These are phyloP conservation scores for Aureobasidium leucospermi DNA, from an alignment of 2,329 filamentous ascomycete genomes.

Conservation along the genomic window DNA sequence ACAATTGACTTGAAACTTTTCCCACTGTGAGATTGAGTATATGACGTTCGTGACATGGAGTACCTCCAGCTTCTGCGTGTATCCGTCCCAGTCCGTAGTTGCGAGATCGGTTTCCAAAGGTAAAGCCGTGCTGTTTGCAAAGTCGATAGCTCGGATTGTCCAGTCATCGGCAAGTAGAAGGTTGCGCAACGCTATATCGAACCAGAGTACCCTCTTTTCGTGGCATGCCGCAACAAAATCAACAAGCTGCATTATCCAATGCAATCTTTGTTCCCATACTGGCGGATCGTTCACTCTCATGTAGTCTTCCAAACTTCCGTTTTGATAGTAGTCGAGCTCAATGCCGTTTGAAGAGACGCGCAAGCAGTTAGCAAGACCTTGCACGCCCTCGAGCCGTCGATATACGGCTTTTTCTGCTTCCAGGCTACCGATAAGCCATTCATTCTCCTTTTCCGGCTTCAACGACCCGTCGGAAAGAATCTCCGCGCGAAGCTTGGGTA, in stretches of 20 bases:
- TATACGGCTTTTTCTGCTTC: neutral
- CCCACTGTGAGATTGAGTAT: neutral
- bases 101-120: neutral
- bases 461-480: neutral
- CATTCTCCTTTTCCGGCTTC: neutral
- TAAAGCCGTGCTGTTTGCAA: neutral
- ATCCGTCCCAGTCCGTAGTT: neutral
- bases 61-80: neutral
- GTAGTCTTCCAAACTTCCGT: neutral
- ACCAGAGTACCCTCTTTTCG: neutral
- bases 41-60: neutral
- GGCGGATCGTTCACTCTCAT: neutral
- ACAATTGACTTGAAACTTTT: neutral
- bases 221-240: neutral
- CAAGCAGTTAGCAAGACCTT: neutral
- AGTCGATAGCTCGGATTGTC: neutral
- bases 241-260: neutral
- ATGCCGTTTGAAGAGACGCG: neutral
- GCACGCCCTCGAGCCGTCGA: neutral
- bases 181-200: neutral
- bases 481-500: neutral
- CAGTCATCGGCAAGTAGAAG: neutral
- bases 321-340: neutral
- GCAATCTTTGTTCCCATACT: neutral
- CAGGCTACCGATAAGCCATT: neutral